These are phyloP conservation scores for Acanthamoeba comandoni DNA, from an alignment of 208 protist species.

Conservation along the genomic window DNA sequence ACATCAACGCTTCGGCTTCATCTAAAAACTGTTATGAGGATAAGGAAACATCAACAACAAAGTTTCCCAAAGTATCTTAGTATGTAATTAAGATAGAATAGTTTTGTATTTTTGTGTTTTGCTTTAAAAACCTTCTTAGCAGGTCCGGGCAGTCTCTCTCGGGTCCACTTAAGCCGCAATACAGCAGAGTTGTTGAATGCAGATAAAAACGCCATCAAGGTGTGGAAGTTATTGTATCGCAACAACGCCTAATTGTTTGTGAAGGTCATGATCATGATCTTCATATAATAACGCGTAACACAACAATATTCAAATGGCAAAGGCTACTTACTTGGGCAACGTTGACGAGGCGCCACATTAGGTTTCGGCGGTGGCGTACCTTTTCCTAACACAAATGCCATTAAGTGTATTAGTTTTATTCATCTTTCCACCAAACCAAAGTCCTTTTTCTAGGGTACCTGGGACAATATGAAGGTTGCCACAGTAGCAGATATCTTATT, in stretches of 20 bases:
- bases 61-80: too few relatives aligned
- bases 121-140: constrained; percentile 61
- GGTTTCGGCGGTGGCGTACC: constrained; percentile 21
- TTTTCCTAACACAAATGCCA: too few relatives aligned
- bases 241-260: constrained; percentile 37
- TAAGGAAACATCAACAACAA: too few relatives aligned
- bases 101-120: too few relatives aligned
- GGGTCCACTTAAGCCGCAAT: constrained; percentile 58
- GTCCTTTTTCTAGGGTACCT: too few relatives aligned
- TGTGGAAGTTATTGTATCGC: constrained; percentile 72
- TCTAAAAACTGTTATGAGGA: constrained; percentile 39
- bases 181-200: constrained; percentile 70
- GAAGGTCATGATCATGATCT: not conserved
- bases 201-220: constrained; percentile 56
- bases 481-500: constrained; percentile 38
- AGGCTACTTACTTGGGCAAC: constrained; percentile 6
- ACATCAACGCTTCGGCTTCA: constrained; percentile 61
- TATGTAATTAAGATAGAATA: not conserved
- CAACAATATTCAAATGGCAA: not conserved
- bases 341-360: constrained; percentile 64
- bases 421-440: too few relatives aligned
- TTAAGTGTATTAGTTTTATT: too few relatives aligned
- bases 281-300: not conserved
- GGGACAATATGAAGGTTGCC: constrained; percentile 9
- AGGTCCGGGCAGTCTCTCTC: constrained; percentile 37